Base-by-base conservation (phyloP, 2,329 filamentous ascomycete genomes). In the Myriosclerotinia scirpicola region DNA sequence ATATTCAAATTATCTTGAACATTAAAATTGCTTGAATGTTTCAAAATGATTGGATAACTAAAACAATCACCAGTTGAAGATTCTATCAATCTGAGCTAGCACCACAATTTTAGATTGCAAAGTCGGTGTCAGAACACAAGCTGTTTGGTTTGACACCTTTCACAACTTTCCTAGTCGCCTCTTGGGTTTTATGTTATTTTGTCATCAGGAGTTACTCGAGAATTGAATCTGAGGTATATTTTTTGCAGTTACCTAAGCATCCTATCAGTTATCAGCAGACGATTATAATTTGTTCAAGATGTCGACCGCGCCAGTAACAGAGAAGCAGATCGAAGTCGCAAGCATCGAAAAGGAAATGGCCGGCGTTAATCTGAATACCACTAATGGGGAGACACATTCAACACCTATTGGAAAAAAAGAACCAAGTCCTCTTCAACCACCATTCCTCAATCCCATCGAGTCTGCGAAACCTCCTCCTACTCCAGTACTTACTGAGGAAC, bases 401-500 rank as follows among this genome's bases (percentile, higher is more conserved):
- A 20, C 36, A 46, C n/a, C 15, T 65, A 67, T 22, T 20, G 68
- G 68, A 53, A 70, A 71, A 34, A 72, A 71, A 22, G 60, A 74
- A 9, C 76, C 79, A 60, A 79, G 78, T 9, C 72, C 79, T 26
- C 77, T 82, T 65, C 82, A 82, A 71, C 73, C 72, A 22, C 76
- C 76, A 38, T 70, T 77, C 30, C 64, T 72, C 62, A 69, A 75
- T 36, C 75, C 75, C 2, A 48, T 72, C 17, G 65, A 69, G 48
- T 67, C 70, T 38, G 59, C 68, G 22, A 67, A 65, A 20, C 68
- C 70, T 36, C 86, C 90, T 3, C 76, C 80, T 15, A 76, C 85
- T 7, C 81, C 83, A 12, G 78, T 85, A 7, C 85, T 97, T 73
- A 93, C 88, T 14, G 75, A 85, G 12, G 92, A 96, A 46, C 91